A percentile compares a stretch with the other conserved stretches of the same genome.
Evolutionary conservation across 345 rosid species (phyloP).

Genomic region (Euphorbia tirucalli): DNA sequence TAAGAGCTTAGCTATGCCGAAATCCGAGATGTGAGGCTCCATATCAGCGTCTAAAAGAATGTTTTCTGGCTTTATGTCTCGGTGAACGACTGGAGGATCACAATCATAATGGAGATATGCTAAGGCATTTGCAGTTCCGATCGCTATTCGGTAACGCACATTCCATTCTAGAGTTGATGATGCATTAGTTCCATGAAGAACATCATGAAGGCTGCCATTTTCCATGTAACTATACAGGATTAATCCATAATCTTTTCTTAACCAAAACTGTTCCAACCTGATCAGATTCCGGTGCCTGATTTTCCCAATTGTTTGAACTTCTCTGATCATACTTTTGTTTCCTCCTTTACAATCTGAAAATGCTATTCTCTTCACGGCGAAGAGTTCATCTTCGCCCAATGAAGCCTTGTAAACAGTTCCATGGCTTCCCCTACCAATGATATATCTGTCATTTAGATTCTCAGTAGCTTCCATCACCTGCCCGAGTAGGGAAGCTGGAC

Average conservation of each 20-base stretch:
- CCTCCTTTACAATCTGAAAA: slow-evolving; percentile 46
- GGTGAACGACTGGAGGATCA: slow-evolving; percentile 65
- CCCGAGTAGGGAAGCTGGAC: slow-evolving; percentile 45
- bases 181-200: slow-evolving; percentile 40
- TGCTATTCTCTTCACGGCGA: slow-evolving; percentile 60
- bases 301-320: slow-evolving; percentile 56
- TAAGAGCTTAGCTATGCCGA: slow-evolving; percentile 71
- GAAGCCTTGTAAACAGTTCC: slow-evolving; percentile 71
- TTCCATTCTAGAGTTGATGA: slow-evolving; percentile 49
- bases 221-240: slow-evolving; percentile 67
- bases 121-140: slow-evolving; percentile 72
- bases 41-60: slow-evolving; percentile 65
- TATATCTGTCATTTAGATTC: slow-evolving; percentile 54
- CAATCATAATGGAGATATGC: slow-evolving; percentile 82
- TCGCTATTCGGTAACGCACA: slow-evolving; percentile 51
- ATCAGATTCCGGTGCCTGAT: slow-evolving; percentile 75
- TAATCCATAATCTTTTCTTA: slow-evolving; percentile 58
- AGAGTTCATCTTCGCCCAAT: slow-evolving; percentile 40
- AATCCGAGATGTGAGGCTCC: slow-evolving; percentile 81
- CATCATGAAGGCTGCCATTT: slow-evolving; percentile 68
- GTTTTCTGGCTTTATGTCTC: slow-evolving; percentile 80
- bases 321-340: slow-evolving; percentile 52
- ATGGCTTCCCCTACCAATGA: slow-evolving; percentile 77
- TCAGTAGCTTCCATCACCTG: slow-evolving; percentile 67
- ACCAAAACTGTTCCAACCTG: slow-evolving; percentile 76